phyloP scores from a whole-genome alignment of 495 filamentous ascomycete species.

The Neurospora pannonica region DNA sequence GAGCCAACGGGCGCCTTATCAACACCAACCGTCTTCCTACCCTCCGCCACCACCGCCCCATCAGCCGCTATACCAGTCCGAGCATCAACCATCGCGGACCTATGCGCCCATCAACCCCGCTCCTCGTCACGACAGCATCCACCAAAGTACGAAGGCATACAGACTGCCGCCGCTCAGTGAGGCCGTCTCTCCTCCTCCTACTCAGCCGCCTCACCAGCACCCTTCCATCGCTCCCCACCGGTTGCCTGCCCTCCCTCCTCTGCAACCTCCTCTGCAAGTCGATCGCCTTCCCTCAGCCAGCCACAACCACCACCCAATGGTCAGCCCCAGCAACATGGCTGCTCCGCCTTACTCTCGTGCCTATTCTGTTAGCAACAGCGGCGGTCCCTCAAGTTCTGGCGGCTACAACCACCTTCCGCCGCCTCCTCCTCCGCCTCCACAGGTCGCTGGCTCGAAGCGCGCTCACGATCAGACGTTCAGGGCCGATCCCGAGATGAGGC shows the following conservation, averaged over 20 bases:
- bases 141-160: constrained; percentile 4
- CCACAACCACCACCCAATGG: constrained; percentile 3
- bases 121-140: constrained; percentile 16
- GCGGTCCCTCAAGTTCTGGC: constrained; percentile 9
- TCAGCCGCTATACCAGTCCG: constrained; percentile 23
- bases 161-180: constrained; percentile 3
- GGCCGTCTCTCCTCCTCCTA: constrained; percentile 10
- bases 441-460: constrained; percentile 22
- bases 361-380: constrained; percentile 1
- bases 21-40: constrained; percentile 22
- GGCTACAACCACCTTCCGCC: constrained; percentile 1
- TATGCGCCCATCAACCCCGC: constrained; percentile 20
- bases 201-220: constrained; percentile 1
- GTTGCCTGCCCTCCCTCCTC: background rate
- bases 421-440: constrained; percentile 3
- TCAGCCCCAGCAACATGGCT: constrained; percentile 4
- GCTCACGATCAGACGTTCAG: constrained; percentile 18
- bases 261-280: constrained; percentile 15
- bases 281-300: background rate
- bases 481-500: constrained; percentile 2
- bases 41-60: constrained; percentile 33
- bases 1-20: constrained; percentile 11
- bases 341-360: background rate
- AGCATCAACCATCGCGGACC: constrained; percentile 17
- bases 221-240: constrained; percentile 1